Conservation (phyloP, 306 rosid genomes). For the Cucurbita ficifolia region DNA sequence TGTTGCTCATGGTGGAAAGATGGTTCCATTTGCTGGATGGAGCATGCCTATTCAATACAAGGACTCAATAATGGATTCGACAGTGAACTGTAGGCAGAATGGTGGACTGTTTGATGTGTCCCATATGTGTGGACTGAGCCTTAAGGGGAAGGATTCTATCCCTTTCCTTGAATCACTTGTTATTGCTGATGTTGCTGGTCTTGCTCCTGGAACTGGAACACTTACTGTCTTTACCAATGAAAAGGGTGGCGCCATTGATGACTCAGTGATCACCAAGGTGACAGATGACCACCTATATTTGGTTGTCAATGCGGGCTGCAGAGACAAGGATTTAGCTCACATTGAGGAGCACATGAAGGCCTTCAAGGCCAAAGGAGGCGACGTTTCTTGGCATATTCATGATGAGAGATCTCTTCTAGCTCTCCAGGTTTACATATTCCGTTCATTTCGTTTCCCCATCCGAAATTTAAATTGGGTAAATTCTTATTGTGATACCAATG, state of each 20-base stretch:
- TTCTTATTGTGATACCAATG: neutral
- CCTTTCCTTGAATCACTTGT: constrained; percentile 77
- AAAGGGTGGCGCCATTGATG: constrained; percentile 91
- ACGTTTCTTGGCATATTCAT: constrained; percentile 89
- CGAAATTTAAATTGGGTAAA: neutral
- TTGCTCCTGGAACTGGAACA: constrained; percentile 67
- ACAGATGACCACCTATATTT: constrained; percentile 63
- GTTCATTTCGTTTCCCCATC: neutral
- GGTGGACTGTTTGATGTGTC: constrained; percentile 82
- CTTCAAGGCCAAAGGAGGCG: constrained; percentile 94
- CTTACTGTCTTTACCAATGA: constrained; percentile 84
- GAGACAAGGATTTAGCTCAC: constrained; percentile 91
- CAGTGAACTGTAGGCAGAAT: constrained; percentile 70
- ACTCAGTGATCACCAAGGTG: constrained; percentile 85
- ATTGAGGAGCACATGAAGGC: constrained; percentile 88
- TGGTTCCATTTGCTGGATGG: constrained; percentile 98
- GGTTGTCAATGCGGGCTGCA: constrained; percentile 92
- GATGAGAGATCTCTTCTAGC: constrained; percentile 94
- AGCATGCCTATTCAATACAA: constrained; percentile 95
- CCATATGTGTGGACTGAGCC: constrained; percentile 88
- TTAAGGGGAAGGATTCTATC: constrained; percentile 63
- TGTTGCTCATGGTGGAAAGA: constrained; percentile 78
- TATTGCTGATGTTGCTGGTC: constrained; percentile 76
- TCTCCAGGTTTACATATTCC: constrained; percentile 35
- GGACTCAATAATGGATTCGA: constrained; percentile 87